phyloP scores from a whole-genome alignment of 1,284 basidiomycete genomes.

The Leucoagaricus sp. region DNA sequence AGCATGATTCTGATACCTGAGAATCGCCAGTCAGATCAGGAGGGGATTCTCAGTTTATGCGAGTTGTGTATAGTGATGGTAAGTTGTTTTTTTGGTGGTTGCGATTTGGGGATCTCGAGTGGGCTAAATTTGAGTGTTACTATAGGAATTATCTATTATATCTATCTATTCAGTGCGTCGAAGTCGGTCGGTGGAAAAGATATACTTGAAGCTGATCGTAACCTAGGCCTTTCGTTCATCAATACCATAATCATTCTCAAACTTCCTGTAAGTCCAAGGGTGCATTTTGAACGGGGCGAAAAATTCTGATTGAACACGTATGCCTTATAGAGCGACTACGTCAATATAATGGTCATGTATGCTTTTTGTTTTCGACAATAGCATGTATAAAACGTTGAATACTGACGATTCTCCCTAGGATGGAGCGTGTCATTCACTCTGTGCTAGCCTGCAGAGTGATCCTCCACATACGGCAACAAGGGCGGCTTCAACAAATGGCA shows the following conservation, averaged over 20 bases:
- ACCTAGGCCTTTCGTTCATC: constrained; percentile 12
- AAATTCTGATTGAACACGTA: background rate
- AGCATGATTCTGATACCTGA: background rate
- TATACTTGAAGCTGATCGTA: background rate
- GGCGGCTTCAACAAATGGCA: constrained; percentile 1
- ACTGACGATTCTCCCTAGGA: background rate
- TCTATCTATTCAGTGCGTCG: constrained; percentile 14
- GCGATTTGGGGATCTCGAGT: background rate
- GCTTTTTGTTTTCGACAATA: background rate
- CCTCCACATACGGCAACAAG: constrained; percentile 21
- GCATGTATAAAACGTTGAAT: background rate
- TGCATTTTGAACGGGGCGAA: background rate
- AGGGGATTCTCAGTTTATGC: constrained; percentile 13
- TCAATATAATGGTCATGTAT: constrained; percentile 14
- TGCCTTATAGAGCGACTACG: constrained; percentile 9
- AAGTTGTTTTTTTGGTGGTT: background rate
- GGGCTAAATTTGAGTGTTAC: background rate
- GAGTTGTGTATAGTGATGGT: constrained; percentile 16
- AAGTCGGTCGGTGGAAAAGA: background rate
- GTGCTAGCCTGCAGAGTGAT: constrained; percentile 22
- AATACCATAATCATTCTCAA: constrained; percentile 13
- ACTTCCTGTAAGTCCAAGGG: constrained; percentile 9
- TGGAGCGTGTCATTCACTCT: constrained; percentile 24
- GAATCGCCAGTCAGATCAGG: constrained; percentile 6
- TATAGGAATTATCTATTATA: constrained; percentile 17